Percentiles rank a stretch among this genome's conserved stretches.
phyloP scores from a whole-genome alignment of 2,329 filamentous ascomycete genomes.

The Curvularia verruculosa region DNA sequence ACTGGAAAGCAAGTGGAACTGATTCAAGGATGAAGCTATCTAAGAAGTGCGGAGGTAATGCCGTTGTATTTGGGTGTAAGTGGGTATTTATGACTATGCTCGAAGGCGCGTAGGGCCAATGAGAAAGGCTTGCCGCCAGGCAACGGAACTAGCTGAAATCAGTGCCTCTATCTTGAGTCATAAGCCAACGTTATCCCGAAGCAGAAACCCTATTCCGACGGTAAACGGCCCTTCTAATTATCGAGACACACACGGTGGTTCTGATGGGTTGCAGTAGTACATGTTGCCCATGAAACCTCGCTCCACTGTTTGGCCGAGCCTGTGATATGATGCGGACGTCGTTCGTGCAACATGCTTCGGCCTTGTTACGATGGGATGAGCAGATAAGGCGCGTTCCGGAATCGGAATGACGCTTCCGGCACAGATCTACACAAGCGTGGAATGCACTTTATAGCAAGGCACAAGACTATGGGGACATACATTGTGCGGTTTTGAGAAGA shows the following conservation, averaged over 20 bases:
- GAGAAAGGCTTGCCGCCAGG: not conserved
- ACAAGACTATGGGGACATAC: not conserved
- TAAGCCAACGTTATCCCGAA: conserved; percentile 6
- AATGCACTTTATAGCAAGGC: not conserved
- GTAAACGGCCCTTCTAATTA: conserved; percentile 2
- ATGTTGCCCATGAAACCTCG: not conserved
- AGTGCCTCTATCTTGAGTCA: not conserved
- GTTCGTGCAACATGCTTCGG: not conserved
- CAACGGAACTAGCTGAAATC: not conserved
- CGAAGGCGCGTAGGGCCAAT: not conserved
- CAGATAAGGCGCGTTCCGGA: conserved; percentile 11
- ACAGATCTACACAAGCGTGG: not conserved
- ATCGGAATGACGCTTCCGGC: conserved; percentile 17
- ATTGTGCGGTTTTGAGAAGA: not conserved
- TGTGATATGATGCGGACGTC: not conserved
- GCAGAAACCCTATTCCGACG: conserved; percentile 18
- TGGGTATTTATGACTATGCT: not conserved
- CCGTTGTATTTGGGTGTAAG: not conserved
- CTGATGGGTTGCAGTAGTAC: not conserved
- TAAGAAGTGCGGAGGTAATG: not conserved
- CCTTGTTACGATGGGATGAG: not conserved
- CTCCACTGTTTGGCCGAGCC: not conserved
- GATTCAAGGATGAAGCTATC: not conserved
- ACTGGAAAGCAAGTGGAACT: not conserved
- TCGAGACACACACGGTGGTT: not conserved